Evolutionary conservation across 352 stramenopile genomes (phyloP).

Genomic region (Phytophthora tubulina): DNA sequence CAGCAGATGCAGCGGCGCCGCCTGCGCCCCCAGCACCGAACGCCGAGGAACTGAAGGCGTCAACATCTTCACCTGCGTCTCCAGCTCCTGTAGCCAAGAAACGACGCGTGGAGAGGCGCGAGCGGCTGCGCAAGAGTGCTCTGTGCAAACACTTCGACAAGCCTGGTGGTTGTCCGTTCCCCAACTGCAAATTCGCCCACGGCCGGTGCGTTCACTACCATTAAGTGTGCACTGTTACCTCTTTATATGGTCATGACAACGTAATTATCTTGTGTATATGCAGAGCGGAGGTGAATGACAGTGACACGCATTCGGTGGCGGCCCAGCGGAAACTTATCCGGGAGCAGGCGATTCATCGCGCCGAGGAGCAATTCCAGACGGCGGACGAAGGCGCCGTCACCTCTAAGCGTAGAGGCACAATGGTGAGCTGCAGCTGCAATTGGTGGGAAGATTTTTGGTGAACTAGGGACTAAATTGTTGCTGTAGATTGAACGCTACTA

Average conservation of each 20-base stretch:
- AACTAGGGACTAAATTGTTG: constrained; percentile 2
- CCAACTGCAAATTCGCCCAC: constrained; percentile 88
- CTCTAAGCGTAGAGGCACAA: constrained; percentile 68
- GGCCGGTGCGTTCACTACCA: constrained; percentile 47
- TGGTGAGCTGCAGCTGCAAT: constrained; percentile 48
- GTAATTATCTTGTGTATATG: background rate
- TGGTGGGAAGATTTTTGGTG: background rate
- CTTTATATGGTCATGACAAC: background rate
- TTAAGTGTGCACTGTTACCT: background rate
- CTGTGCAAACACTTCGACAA: constrained; percentile 91
- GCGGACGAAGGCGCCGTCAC: constrained; percentile 45
- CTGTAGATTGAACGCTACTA: constrained; percentile 89
- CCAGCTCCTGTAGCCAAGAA: constrained; percentile 56
- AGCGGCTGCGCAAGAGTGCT: constrained; percentile 80
- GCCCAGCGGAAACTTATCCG: constrained; percentile 84
- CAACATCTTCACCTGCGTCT: constrained; percentile 17
- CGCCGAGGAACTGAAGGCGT: background rate
- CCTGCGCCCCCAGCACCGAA: constrained; percentile 13
- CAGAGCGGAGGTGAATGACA: constrained; percentile 69
- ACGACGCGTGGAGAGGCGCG: constrained; percentile 65
- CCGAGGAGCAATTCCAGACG: constrained; percentile 72
- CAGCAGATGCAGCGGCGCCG: constrained; percentile 6
- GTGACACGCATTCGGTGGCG: constrained; percentile 62
- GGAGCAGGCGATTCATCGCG: constrained; percentile 72
- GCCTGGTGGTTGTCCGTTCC: constrained; percentile 80